A percentile compares a stretch with the other conserved stretches of the same genome.
These are phyloP conservation scores for Ophiostoma novo-ulmi DNA, from an alignment of 2,329 filamentous ascomycete genomes.

Conservation along the genomic window DNA sequence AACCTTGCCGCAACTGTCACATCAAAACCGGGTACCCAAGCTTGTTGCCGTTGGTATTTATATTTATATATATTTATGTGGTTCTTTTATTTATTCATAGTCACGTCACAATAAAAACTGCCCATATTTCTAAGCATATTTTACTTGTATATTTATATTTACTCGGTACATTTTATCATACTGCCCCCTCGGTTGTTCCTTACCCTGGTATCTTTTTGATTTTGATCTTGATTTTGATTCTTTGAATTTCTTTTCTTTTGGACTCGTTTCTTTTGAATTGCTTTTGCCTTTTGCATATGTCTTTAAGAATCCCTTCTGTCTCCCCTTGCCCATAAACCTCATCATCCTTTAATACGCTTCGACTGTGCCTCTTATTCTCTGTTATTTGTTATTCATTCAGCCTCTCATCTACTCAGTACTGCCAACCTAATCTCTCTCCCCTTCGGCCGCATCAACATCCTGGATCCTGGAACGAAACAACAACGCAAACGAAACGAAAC, in stretches of 20 bases:
- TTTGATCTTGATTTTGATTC: background rate
- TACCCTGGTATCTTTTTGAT: background rate
- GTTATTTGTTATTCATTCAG: background rate
- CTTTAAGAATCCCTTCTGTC: background rate
- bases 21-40: slow-evolving; percentile 20
- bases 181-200: background rate
- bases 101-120: too few species aligned
- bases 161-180: too few species aligned
- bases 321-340: background rate
- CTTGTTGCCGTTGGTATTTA: background rate
- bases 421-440: background rate
- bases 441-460: background rate
- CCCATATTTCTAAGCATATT: too few species aligned
- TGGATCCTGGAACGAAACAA: background rate
- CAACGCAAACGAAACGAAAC: slow-evolving; percentile 16
- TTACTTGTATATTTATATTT: background rate
- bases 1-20: slow-evolving; percentile 18
- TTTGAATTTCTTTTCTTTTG: background rate
- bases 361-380: too few species aligned
- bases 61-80: background rate
- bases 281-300: background rate
- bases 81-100: too few species aligned
- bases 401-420: background rate
- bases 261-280: background rate
- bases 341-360: background rate